Evolutionary conservation across 2,329 filamentous ascomycete species (phyloP).

Genomic region (Colletotrichum incanum): DNA sequence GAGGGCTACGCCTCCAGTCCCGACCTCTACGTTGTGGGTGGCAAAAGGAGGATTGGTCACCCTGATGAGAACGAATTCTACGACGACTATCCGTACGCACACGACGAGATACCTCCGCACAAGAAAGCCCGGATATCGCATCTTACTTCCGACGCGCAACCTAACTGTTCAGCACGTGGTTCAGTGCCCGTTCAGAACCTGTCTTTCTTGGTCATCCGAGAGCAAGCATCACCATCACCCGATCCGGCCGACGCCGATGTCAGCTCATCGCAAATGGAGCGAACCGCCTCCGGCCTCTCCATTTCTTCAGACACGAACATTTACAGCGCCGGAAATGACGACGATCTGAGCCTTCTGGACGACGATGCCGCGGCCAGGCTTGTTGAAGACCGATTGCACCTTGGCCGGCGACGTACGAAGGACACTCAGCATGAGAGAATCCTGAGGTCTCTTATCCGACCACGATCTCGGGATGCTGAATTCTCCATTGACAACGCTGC

Average conservation of each 20-base stretch:
- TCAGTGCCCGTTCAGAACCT: constrained; percentile 52
- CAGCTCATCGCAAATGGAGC: constrained; percentile 57
- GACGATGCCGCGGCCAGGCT: constrained; percentile 65
- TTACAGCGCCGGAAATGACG: constrained; percentile 46
- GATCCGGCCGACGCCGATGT: constrained; percentile 38
- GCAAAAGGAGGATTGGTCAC: constrained; percentile 58
- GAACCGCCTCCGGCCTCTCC: constrained; percentile 65
- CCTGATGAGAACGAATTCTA: constrained; percentile 53
- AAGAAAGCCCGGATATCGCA: constrained; percentile 36
- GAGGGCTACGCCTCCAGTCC: constrained; percentile 28
- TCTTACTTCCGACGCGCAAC: constrained; percentile 7
- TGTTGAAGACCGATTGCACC: constrained; percentile 65
- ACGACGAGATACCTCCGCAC: constrained; percentile 45
- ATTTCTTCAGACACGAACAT: constrained; percentile 60
- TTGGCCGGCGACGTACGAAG: constrained; percentile 60
- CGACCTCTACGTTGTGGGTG: constrained; percentile 52
- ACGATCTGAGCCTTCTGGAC: constrained; percentile 56
- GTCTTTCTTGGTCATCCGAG: constrained; percentile 58
- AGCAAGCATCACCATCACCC: constrained; percentile 50
- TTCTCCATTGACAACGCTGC: constrained; percentile 72
- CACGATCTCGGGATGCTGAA: constrained; percentile 60
- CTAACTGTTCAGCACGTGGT: constrained; percentile 38
- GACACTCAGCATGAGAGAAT: constrained; percentile 71
- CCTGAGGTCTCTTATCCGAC: constrained; percentile 70
- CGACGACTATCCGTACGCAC: constrained; percentile 49